These are phyloP conservation scores for Macrolepiota dolichaula DNA, from an alignment of 768 basidiomycete genomes.

Conservation along the genomic window DNA sequence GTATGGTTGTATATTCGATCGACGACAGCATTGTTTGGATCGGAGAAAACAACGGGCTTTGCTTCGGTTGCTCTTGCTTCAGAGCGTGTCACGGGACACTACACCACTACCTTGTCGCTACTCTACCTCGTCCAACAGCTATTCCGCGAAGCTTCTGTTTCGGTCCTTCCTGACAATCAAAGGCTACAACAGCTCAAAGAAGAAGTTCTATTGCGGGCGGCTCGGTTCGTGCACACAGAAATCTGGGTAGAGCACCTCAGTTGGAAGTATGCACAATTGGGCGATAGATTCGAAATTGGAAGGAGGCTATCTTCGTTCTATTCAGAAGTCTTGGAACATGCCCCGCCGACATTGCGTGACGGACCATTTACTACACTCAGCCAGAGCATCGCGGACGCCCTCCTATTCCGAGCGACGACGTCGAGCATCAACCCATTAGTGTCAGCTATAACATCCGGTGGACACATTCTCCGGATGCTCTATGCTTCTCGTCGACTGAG, in stretches of 20 bases:
- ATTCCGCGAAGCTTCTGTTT: conserved; percentile 66
- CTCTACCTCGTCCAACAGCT: conserved; percentile 74
- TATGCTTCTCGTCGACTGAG: conserved; percentile 61
- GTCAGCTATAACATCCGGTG: conserved; percentile 61
- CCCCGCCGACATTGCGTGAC: conserved; percentile 49
- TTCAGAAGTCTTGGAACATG: conserved; percentile 59
- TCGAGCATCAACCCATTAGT: conserved; percentile 82
- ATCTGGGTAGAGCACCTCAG: conserved; percentile 84
- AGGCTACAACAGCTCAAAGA: conserved; percentile 74
- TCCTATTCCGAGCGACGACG: conserved; percentile 72
- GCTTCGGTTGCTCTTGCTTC: conserved; percentile 64
- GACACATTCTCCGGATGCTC: conserved; percentile 54
- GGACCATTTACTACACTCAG: conserved; percentile 60
- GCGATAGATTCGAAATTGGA: conserved; percentile 83
- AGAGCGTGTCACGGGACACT: conserved; percentile 69
- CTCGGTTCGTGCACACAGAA: conserved; percentile 77
- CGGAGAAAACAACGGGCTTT: conserved; percentile 51
- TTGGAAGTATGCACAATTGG: conserved; percentile 84
- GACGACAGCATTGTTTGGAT: conserved; percentile 72
- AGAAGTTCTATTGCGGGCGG: conserved; percentile 77
- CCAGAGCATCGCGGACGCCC: conserved; percentile 62
- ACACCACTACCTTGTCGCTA: conserved; percentile 80
- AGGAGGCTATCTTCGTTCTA: conserved; percentile 65
- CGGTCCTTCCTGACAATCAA: conserved; percentile 52
- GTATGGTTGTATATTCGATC: conserved; percentile 90